Evolutionary conservation across 2,329 filamentous ascomycete genomes (phyloP).

Genomic region (Alternaria viburni): DNA sequence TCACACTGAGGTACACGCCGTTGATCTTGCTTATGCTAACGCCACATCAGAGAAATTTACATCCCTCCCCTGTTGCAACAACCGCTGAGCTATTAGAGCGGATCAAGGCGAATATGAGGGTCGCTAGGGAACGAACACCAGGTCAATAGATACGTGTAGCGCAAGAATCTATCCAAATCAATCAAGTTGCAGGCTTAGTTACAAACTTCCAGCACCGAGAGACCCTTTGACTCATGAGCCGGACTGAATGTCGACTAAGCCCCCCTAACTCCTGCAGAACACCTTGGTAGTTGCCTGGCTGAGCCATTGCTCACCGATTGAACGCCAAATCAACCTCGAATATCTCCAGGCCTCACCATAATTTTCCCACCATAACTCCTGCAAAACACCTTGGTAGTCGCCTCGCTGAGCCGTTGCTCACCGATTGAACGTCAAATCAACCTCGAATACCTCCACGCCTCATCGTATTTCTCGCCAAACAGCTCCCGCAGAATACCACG

Average conservation of each 20-base stretch:
- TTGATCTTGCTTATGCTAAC: background rate
- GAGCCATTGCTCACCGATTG: background rate
- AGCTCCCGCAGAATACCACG: background rate
- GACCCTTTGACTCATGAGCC: no score
- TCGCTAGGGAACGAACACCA: constrained; percentile 29
- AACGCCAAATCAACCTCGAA: background rate
- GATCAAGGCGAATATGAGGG: constrained; percentile 71
- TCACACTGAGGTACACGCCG: background rate
- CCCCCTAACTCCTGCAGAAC: background rate
- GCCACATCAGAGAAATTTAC: constrained; percentile 63
- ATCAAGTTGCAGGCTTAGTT: background rate
- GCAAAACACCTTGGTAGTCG: background rate
- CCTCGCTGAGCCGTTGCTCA: background rate
- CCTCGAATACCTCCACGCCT: background rate
- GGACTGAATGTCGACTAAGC: no score
- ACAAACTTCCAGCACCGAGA: background rate
- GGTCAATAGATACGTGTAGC: background rate
- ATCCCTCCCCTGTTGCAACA: constrained; percentile 65
- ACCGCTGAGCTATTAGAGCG: constrained; percentile 70
- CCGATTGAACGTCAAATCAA: background rate
- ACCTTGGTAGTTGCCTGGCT: background rate
- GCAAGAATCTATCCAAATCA: background rate
- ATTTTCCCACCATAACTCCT: background rate
- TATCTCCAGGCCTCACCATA: background rate
- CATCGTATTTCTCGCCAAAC: background rate